phyloP scores from a whole-genome alignment of 148 eudicot species.

The Nyssa sinensis region DNA sequence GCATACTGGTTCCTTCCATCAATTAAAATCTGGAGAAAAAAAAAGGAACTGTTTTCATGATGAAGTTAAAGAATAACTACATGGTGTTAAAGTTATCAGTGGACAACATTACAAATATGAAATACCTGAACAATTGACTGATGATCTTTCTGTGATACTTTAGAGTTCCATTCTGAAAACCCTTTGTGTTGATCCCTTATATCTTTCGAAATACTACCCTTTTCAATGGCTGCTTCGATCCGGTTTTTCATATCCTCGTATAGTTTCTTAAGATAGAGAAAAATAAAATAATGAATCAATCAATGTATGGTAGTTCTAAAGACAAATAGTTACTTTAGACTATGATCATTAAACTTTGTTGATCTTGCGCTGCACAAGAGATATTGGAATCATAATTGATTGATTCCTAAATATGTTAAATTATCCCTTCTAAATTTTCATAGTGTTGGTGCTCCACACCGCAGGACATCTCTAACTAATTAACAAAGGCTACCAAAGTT shows the following conservation, averaged over 20 bases:
- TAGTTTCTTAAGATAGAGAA: conserved; percentile 26
- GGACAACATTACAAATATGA: not conserved
- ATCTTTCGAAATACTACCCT: conserved; percentile 27
- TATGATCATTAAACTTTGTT: no score
- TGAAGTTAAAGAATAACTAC: no score
- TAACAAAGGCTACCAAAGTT: no score
- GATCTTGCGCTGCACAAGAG: no score
- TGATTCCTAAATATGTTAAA: no score
- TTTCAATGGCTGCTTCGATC: conserved; percentile 26
- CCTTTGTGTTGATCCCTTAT: conserved; percentile 37
- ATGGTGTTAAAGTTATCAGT: no score
- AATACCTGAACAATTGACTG: conserved; percentile 48
- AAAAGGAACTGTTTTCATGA: not conserved
- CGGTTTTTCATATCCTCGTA: conserved; percentile 43
- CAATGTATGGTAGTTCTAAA: not conserved
- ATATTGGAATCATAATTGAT: no score
- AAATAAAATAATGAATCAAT: not conserved
- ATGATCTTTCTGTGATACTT: conserved; percentile 39
- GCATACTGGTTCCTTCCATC: conserved; percentile 33
- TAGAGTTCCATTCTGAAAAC: conserved; percentile 40
- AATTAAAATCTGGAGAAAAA: conserved; percentile 33
- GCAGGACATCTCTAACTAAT: no score
- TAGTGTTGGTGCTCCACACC: no score
- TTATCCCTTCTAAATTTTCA: no score
- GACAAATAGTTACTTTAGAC: not conserved